Base-by-base conservation (phyloP, 2,329 filamentous ascomycete genomes). In the Arthroderma sp. region DNA sequence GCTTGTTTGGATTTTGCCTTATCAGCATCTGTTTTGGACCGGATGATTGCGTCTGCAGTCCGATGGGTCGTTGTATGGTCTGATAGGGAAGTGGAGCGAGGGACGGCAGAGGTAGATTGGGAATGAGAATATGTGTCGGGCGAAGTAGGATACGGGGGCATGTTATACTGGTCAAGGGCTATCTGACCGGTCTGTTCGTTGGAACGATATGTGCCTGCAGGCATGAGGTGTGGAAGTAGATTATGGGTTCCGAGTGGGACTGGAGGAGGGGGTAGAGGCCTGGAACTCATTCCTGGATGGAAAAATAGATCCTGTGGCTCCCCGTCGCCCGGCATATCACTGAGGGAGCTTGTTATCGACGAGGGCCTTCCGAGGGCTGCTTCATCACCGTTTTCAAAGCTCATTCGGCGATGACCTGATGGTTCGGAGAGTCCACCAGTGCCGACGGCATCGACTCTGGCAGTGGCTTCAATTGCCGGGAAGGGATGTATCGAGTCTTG, bases 361-460 rank as follows among this genome's bases (percentile, higher is more conserved):
- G 73, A 65, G 73, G 81, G 64, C 74, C 85, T 62, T 73, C 77
- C 58, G 73, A 79, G 80, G 77, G 67, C 81, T 71, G 49, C 77
- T 69, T 97, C 93, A 63, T 96, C 93, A 1, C 88, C 91, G 68
- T 95, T 89, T 64, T 97, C 91, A 65, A 93, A 96, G 71, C 90
- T 96, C 65, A 90, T 77, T 60, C 89, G 82, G 62, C 90, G 75
- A 44, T 70, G 71, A 5, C 77, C 78, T 54, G 78, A 82, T 1
- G 91, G 90, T 58, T 87, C 81, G 61, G 90, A 84, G 28, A 96
- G 73, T 1, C 93, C 93, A 41, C 91, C 93, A n/a, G 90, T 96
- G 6, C 88, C 91, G 54, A 83, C 87, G 51, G 88, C 90, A 70
- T 97, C 91, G 54, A 95, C 86, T 56, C 87, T 81, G 4, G 86